A percentile compares a stretch with the other conserved stretches of the same genome.
Evolutionary conservation across 176 grass and related monocot genomes (phyloP).

Genomic region (Avena sativa): DNA sequence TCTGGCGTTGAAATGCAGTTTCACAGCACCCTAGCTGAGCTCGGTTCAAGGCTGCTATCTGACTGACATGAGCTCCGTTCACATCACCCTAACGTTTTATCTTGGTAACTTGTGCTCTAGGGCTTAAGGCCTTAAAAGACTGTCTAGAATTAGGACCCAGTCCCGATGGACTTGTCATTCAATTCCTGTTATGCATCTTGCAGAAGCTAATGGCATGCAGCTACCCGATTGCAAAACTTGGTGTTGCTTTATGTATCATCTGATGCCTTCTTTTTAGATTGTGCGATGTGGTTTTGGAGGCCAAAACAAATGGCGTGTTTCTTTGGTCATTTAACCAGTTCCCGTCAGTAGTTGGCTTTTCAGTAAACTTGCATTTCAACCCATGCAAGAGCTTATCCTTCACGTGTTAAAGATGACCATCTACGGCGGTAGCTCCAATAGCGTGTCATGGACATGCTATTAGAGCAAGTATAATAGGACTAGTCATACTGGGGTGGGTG

Average conservation of each 20-base stretch:
- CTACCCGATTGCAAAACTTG: background rate
- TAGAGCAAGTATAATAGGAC: too few relatives aligned
- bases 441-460: too few relatives aligned
- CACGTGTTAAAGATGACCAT: too few relatives aligned
- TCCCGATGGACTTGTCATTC: background rate
- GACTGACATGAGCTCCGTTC: background rate
- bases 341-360: background rate
- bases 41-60: constrained; percentile 18
- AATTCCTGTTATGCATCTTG: constrained; percentile 1
- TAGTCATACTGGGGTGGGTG: too few relatives aligned
- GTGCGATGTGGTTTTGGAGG: background rate
- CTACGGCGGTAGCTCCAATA: too few relatives aligned
- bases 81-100: too few relatives aligned
- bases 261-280: background rate
- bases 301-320: background rate
- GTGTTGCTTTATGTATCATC: background rate
- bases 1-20: constrained; percentile 17
- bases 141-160: background rate
- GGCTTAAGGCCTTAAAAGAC: background rate
- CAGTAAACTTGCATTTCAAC: background rate
- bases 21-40: background rate
- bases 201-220: background rate
- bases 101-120: background rate
- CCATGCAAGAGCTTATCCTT: background rate
- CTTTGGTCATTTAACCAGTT: background rate